Evolutionary conservation across 139 green algal species (phyloP).

Genomic region (Parachlorella kessleri): DNA sequence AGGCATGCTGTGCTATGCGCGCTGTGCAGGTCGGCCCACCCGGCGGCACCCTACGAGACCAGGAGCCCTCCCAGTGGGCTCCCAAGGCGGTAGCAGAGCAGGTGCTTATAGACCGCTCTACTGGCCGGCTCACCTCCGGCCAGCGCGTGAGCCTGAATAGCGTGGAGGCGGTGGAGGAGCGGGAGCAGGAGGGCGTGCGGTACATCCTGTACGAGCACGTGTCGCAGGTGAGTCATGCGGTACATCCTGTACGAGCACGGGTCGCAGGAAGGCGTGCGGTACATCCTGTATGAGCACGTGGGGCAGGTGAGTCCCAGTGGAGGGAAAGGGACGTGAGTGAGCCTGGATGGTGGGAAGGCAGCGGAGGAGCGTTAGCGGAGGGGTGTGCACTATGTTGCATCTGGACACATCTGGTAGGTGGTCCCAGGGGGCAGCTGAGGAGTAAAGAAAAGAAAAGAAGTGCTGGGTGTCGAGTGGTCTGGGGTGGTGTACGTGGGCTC

Average conservation of each 20-base stretch:
- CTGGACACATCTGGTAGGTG: too few species aligned
- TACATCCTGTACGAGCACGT: slow-evolving; percentile 88
- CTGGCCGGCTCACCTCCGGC: slow-evolving; percentile 67
- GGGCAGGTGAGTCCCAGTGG: slow-evolving; percentile 66
- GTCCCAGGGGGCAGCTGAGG: too few species aligned
- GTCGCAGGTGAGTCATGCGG: slow-evolving; percentile 51
- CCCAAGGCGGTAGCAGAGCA: slow-evolving; percentile 71
- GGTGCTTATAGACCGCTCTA: slow-evolving; percentile 86
- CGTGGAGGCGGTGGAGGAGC: slow-evolving; percentile 58
- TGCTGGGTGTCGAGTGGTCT: too few species aligned
- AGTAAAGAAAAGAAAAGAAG: too few species aligned
- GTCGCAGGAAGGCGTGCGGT: slow-evolving; percentile 54
- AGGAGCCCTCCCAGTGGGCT: slow-evolving; percentile 54
- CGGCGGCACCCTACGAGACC: slow-evolving; percentile 45
- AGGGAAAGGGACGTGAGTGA: too few species aligned
- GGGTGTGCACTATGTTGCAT: too few species aligned
- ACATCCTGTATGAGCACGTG: slow-evolving; percentile 85
- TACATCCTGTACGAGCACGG: slow-evolving; percentile 88
- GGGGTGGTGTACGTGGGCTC: too few species aligned
- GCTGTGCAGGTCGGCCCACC: slow-evolving; percentile 45
- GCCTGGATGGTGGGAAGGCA: not conserved
- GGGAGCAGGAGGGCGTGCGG: slow-evolving; percentile 39
- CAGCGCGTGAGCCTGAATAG: slow-evolving; percentile 78
- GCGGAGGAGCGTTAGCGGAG: too few species aligned
- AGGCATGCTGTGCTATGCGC: too few species aligned